Evolutionary conservation across 2,329 filamentous ascomycete genomes (phyloP), one percentile per base, ranked within the genome.

Genomic region (Bipolaris bicolor): DNA sequence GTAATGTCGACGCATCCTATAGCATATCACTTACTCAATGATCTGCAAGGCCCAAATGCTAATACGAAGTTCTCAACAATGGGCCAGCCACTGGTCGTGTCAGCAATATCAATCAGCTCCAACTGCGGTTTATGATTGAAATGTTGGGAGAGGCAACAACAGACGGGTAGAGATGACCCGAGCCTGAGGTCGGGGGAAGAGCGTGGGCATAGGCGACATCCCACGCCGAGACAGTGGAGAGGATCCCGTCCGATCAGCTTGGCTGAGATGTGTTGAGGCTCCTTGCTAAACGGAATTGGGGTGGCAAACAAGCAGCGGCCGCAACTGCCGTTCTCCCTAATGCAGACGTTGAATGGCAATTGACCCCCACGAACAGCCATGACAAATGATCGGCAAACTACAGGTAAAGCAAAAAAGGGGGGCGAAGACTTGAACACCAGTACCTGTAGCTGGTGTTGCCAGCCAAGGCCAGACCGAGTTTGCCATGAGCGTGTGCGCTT

Each of bases 171-270:
- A 47, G 20, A 55, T 31, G 43, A 40, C 20, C 37, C 18, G 60
- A 67, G 53, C 64, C 67, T 61, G 65, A 62, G 44, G 49, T 10
- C n/a, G 51, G 54, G 54, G 59, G 55, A 10, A 7, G 58, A 44
- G 11, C 57, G 37, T 53, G 50, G 49, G 45, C 49, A 45, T 56
- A 49, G 60, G 68, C 68, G 68, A 65, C 67, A 71, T 66, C 67
- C 67, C 68, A 64, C 68, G 60, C 52, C 50, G 43, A 24, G 26
- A 47, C 16, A 61, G 59, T 10, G 45, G 49, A 54, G 43, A 47
- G 45, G 36, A 67, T 63, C 62, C 66, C 64, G 64, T 62, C 55
- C 62, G 60, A 68, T 65, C 61, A 56, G 51, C 61, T 26, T 52
- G 22, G 51, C 49, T 34, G 49, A 16, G 49, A 57, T 62, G 48